These are phyloP conservation scores for Gossypium raimondii DNA, from an alignment of 345 rosid species.

Conservation along the genomic window DNA sequence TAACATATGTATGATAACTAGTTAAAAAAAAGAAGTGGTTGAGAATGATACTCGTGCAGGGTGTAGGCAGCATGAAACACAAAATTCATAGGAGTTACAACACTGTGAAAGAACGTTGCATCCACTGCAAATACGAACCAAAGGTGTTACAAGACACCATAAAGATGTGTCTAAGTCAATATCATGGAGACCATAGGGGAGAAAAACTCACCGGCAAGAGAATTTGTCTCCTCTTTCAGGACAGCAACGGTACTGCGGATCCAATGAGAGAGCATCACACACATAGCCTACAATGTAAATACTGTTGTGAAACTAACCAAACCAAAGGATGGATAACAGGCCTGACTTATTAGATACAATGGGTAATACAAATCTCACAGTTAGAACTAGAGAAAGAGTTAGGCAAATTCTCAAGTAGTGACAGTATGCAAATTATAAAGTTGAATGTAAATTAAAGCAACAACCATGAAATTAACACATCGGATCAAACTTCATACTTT, in stretches of 20 bases:
- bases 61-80: slow-evolving; percentile 86
- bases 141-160: slow-evolving; percentile 6
- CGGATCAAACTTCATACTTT: neutral
- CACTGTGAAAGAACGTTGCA: slow-evolving; percentile 77
- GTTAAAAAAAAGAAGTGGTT: neutral
- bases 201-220: slow-evolving; percentile 83
- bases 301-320: neutral
- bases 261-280: slow-evolving; percentile 75
- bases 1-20: slow-evolving; percentile 14
- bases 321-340: neutral
- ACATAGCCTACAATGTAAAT: slow-evolving; percentile 56
- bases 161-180: neutral
- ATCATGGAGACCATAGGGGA: slow-evolving; percentile 9
- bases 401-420: neutral
- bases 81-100: slow-evolving; percentile 81
- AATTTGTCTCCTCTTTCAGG: slow-evolving; percentile 77
- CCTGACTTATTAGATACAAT: neutral
- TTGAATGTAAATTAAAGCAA: neutral
- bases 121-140: slow-evolving; percentile 45
- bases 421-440: neutral
- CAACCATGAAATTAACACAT: neutral
- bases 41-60: slow-evolving; percentile 58
- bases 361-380: neutral
- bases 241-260: slow-evolving; percentile 74
- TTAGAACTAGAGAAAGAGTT: neutral